Evolutionary conservation across 2,329 filamentous ascomycete genomes (phyloP).

Genomic region (Akanthomyces uredinophilus): DNA sequence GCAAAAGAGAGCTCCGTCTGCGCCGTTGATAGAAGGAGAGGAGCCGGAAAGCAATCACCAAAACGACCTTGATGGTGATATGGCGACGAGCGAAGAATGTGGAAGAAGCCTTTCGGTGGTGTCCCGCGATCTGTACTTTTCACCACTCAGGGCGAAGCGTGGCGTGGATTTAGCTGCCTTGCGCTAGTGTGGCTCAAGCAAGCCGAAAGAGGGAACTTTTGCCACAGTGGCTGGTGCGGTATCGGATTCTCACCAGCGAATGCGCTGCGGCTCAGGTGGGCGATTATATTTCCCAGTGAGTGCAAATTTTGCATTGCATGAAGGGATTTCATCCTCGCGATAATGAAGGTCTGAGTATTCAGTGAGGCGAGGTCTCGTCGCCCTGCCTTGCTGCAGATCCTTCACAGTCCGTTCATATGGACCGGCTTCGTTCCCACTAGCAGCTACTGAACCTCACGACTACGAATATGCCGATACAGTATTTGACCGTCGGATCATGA

Average conservation of each 20-base stretch:
- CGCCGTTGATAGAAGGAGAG: background rate
- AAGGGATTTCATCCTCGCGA: no score
- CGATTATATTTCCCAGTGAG: no score
- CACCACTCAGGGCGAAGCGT: background rate
- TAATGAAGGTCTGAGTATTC: no score
- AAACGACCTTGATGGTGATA: conserved; percentile 4
- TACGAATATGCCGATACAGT: no score
- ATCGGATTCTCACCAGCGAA: background rate
- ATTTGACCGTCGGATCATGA: background rate
- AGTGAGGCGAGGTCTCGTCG: no score
- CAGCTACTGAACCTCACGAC: no score
- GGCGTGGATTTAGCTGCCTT: conserved; percentile 8
- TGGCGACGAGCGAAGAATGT: conserved; percentile 4
- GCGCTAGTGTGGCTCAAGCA: conserved; percentile 4
- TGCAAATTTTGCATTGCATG: no score
- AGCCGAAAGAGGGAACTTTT: background rate
- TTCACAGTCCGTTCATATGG: no score
- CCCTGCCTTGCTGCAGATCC: no score
- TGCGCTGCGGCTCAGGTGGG: no score
- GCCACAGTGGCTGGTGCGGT: conserved; percentile 1
- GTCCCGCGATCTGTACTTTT: conserved; percentile 16
- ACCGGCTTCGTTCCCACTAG: no score
- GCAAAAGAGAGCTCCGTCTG: background rate
- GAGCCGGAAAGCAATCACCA: background rate
- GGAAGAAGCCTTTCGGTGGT: conserved; percentile 7